Evolutionary conservation across 2,329 filamentous ascomycete species (phyloP).

Genomic region (Aureobasidium leucospermi): DNA sequence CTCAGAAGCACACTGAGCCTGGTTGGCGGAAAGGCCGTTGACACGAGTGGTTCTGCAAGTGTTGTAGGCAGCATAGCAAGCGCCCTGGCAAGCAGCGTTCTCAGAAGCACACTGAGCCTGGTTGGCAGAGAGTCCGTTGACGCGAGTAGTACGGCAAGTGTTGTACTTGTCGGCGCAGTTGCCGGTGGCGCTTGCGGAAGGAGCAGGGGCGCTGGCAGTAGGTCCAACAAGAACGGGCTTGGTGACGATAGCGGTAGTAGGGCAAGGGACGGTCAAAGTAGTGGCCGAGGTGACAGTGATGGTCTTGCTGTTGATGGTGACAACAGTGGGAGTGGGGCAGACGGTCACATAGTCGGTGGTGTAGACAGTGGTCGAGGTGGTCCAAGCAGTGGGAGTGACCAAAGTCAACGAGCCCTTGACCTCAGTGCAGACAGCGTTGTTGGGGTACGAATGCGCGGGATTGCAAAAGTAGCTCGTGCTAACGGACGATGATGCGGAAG

Average conservation of each 20-base stretch:
- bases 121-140: not conserved
- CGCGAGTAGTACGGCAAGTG: not conserved
- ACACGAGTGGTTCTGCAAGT: not conserved
- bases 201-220: not conserved
- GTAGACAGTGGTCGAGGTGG: not conserved
- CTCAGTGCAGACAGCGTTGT: too few species aligned
- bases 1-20: not conserved
- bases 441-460: too few species aligned
- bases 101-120: not conserved
- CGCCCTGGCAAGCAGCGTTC: not conserved
- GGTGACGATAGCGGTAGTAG: slow-evolving; percentile 9
- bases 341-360: slow-evolving; percentile 11
- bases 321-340: slow-evolving; percentile 9
- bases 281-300: slow-evolving; percentile 14
- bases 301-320: slow-evolving; percentile 9
- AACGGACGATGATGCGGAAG: too few species aligned
- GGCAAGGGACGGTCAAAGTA: slow-evolving; percentile 11
- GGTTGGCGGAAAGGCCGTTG: not conserved
- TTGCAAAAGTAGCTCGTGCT: too few species aligned
- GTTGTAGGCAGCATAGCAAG: slow-evolving; percentile 1
- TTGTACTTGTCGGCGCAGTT: not conserved
- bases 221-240: not conserved
- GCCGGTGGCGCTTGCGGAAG: not conserved
- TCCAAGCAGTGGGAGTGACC: not conserved
- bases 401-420: too few species aligned